Conservation (phyloP, 805 yeast species). For the Lipomyces oligophaga region DNA sequence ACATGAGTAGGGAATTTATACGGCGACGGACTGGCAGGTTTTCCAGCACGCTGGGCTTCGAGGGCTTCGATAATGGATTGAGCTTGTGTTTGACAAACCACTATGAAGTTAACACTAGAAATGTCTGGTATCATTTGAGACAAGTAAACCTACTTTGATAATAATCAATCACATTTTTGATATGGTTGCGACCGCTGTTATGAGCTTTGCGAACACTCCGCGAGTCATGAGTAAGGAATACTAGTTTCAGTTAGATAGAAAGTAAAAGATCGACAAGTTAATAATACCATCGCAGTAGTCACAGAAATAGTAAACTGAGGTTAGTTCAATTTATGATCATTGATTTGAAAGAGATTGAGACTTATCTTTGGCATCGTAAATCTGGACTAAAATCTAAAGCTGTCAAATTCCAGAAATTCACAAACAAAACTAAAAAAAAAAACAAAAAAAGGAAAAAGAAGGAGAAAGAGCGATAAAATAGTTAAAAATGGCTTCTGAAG, state of each 20-base stretch:
- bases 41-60: constrained; percentile 13
- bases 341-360: too few species aligned
- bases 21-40: constrained; percentile 13
- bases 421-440: too few species aligned
- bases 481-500: too few species aligned
- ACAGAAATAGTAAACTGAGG: constrained; percentile 43
- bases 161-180: constrained; percentile 66
- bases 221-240: constrained; percentile 84
- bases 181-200: constrained; percentile 70
- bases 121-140: neutral
- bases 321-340: neutral
- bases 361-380: neutral
- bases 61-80: constrained; percentile 26
- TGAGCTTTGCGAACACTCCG: constrained; percentile 80
- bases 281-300: constrained; percentile 66
- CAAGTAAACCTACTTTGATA: constrained; percentile 48
- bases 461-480: too few species aligned
- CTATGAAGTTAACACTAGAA: constrained; percentile 3
- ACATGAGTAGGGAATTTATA: constrained; percentile 18
- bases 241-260: constrained; percentile 29
- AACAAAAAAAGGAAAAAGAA: too few species aligned
- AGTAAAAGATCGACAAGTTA: neutral
- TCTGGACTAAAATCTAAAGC: too few species aligned
- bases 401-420: too few species aligned
- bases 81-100: constrained; percentile 28